These are phyloP conservation scores for Penicillium roqueforti DNA, from an alignment of 495 filamentous ascomycete species.

Conservation along the genomic window DNA sequence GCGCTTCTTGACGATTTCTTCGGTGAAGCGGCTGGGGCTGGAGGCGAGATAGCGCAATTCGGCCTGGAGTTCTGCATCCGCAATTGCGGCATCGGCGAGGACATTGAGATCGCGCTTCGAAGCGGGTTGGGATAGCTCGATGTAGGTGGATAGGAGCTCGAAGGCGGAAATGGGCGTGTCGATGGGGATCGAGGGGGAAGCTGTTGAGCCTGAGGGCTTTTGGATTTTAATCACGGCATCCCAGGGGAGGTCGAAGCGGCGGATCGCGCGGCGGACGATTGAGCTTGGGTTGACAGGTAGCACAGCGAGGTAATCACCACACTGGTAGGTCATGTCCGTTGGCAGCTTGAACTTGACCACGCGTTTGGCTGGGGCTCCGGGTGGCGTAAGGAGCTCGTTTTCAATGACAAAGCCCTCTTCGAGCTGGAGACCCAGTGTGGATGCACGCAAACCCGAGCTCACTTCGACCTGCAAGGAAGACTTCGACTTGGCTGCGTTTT, in stretches of 20 bases:
- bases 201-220: conserved; percentile 29
- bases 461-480: conserved; percentile 52
- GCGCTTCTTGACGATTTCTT: conserved; percentile 52
- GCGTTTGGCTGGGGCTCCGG: conserved; percentile 55
- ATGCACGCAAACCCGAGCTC: conserved; percentile 52
- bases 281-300: conserved; percentile 63
- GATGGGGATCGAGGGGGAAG: conserved; percentile 54
- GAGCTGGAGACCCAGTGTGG: conserved; percentile 62
- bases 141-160: conserved; percentile 62
- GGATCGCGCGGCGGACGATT: conserved; percentile 52
- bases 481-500: conserved; percentile 24
- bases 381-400: conserved; percentile 50
- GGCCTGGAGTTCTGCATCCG: conserved; percentile 26
- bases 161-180: conserved; percentile 54
- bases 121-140: conserved; percentile 68
- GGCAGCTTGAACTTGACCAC: conserved; percentile 65
- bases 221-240: conserved; percentile 52
- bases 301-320: conserved; percentile 74
- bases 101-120: conserved; percentile 49
- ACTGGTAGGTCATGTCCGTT: conserved; percentile 58
- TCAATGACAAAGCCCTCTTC: conserved; percentile 57
- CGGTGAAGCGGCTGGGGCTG: conserved; percentile 40
- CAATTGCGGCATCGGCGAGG: conserved; percentile 40
- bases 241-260: conserved; percentile 55
- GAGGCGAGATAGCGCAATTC: conserved; percentile 31